Evolutionary conservation across 805 yeast genomes (phyloP), one percentile per base, ranked within the genome.

Genomic region (Candida lessepsii): DNA sequence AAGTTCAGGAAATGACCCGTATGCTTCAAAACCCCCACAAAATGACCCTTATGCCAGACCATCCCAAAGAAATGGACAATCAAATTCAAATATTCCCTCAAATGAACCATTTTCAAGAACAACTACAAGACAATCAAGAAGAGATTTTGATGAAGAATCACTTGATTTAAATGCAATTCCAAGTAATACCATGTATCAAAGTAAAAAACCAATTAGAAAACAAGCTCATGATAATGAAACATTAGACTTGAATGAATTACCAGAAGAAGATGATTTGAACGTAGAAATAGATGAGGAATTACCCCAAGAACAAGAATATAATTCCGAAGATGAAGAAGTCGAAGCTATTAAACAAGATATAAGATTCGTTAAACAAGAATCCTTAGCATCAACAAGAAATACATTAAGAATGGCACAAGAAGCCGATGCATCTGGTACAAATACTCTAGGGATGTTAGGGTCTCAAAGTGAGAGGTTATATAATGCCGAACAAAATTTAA

Each of bases 371-470:
- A 90, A 91, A 60, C 91, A 86, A 53, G 93, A 88, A 52, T 83
- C 96, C 2, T 80, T 89, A 9, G 82, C 86, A 11, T 80, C 90
- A 28, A 85, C 97, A 0, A 76, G 95, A 55, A 88, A 88, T 53
- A 89, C 95, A 1, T 64, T 93, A 44, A 53, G 69, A 43, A 69
- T 69, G 73, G 75, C 73, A 2, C 71, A 68, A 45, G 73, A 69
- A 49, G 73, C 75, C 9, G 73, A 69, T 41, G 72, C 72, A 4
- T 59, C 67, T 10, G 74, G 66, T 11, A 60, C 69, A 14, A 90
- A 91, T 57, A 84, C 97, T 0, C 63, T 91, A 47, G 97, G 96
- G 20, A 79, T 87, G 79, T 73, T 93, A 35, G 99, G 99, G 18
- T 78, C 90, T n/a, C 98, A 93, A 61, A 81, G 93, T 42, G 96